Evolutionary conservation across 176 grass and related monocot species (phyloP).

Genomic region (Raddia distichophylla): DNA sequence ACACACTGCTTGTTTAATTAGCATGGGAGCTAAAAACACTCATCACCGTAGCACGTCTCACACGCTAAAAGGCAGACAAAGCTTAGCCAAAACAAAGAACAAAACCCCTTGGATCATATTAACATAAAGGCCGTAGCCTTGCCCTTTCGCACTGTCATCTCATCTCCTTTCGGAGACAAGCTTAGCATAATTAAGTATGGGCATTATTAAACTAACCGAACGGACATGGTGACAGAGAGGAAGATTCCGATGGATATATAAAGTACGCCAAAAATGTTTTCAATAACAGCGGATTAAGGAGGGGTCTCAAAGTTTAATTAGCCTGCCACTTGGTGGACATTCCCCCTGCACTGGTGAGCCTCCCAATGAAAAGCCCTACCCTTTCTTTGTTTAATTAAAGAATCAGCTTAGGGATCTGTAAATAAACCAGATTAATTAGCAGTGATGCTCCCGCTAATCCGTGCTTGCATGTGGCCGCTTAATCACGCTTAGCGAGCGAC

Average conservation of each 20-base stretch:
- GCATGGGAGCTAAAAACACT: not conserved
- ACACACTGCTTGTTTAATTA: not conserved
- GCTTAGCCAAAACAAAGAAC: not conserved
- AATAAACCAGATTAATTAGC: constrained; percentile 44
- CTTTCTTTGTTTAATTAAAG: constrained; percentile 38
- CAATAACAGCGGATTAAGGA: not conserved
- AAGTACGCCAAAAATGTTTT: not conserved
- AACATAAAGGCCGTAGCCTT: not conserved
- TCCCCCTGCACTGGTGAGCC: constrained; percentile 26
- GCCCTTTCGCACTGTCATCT: not conserved
- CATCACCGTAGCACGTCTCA: constrained; percentile 25
- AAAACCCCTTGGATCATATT: not conserved
- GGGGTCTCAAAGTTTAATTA: not conserved
- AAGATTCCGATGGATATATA: constrained; percentile 59
- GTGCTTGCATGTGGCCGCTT: constrained; percentile 24
- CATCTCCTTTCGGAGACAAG: not conserved
- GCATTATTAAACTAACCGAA: not conserved
- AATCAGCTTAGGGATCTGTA: constrained; percentile 72
- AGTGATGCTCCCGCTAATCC: not conserved
- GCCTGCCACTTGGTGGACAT: constrained; percentile 14
- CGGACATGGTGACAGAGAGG: constrained; percentile 50
- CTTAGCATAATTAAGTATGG: not conserved
- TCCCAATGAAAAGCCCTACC: not conserved
- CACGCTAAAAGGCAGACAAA: constrained; percentile 32
- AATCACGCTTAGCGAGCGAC: constrained; percentile 29